phyloP scores from a whole-genome alignment of 2,329 filamentous ascomycete species.

The Acrocalymma vagum region DNA sequence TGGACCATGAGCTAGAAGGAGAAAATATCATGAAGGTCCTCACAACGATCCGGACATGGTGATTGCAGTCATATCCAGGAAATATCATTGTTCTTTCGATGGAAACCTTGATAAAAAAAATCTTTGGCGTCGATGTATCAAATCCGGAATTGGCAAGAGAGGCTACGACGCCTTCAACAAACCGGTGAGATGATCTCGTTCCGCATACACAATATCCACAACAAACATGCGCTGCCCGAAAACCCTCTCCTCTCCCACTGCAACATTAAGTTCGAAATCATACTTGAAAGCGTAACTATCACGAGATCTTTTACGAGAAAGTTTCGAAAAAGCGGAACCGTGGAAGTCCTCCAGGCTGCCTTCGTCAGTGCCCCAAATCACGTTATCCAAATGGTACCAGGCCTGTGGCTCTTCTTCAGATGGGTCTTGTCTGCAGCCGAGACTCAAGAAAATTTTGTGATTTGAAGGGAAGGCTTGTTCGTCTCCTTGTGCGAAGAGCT shows the following conservation, averaged over 20 bases:
- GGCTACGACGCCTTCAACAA: not conserved
- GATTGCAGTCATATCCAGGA: too few species aligned
- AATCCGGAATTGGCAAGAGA: not conserved
- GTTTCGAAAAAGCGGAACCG: not conserved
- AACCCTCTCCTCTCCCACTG: slow-evolving; percentile 2
- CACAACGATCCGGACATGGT: too few species aligned
- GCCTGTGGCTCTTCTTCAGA: slow-evolving; percentile 2
- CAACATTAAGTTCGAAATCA: not conserved
- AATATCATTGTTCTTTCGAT: too few species aligned
- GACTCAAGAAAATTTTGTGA: slow-evolving; percentile 4
- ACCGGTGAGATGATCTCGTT: too few species aligned
- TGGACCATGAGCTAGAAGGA: too few species aligned
- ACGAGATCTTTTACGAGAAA: too few species aligned
- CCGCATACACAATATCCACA: slow-evolving; percentile 14
- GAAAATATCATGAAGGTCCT: too few species aligned
- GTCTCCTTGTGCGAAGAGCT: not conserved
- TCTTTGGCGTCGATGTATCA: too few species aligned
- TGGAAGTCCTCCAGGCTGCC: slow-evolving; percentile 10
- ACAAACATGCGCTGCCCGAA: slow-evolving; percentile 22
- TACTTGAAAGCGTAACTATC: too few species aligned
- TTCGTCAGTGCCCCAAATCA: slow-evolving; percentile 1
- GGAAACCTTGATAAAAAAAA: too few species aligned
- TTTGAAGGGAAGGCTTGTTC: not conserved
- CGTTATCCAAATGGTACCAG: slow-evolving; percentile 17
- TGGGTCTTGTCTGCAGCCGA: slow-evolving; percentile 9